phyloP scores from a whole-genome alignment of 2,329 filamentous ascomycete species.

The Emergomyces pasteurianus region DNA sequence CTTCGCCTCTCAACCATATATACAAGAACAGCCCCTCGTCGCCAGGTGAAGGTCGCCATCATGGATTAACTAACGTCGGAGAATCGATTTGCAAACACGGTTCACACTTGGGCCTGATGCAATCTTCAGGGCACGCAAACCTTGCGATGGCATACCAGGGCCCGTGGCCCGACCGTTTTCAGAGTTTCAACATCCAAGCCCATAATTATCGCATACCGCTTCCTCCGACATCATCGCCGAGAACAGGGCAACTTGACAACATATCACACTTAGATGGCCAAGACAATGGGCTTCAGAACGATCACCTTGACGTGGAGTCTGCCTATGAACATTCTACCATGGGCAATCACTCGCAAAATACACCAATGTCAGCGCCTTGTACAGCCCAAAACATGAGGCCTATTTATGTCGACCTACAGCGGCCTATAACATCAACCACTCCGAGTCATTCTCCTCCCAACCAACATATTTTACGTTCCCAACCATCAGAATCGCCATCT shows the following conservation, averaged over 20 bases:
- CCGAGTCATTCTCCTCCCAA: conserved; percentile 27
- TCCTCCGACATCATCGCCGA: conserved; percentile 36
- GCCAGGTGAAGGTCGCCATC: conserved; percentile 27
- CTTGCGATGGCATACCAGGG: conserved; percentile 32
- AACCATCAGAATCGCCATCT: conserved; percentile 27
- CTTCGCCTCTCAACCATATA: conserved; percentile 25
- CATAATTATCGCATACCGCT: conserved; percentile 32
- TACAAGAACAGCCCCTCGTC: conserved; percentile 24
- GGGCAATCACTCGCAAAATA: conserved; percentile 23
- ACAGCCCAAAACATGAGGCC: conserved; percentile 20
- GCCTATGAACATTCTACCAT: conserved; percentile 4
- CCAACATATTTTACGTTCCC: conserved; percentile 25
- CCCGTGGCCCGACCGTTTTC: conserved; percentile 42
- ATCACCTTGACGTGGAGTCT: conserved; percentile 15
- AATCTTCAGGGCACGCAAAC: conserved; percentile 37
- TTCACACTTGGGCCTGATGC: conserved; percentile 43
- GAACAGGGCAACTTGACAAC: conserved; percentile 26
- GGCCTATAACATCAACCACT: conserved; percentile 19
- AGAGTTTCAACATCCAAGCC: conserved; percentile 40
- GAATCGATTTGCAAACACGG: conserved; percentile 31
- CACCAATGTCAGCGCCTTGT: conserved; percentile 23
- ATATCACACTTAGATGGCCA: conserved; percentile 19
- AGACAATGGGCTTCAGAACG: conserved; percentile 28
- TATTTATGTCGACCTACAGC: conserved; percentile 21
- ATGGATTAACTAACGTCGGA: conserved; percentile 31